Base-by-base conservation (phyloP, 768 basidiomycete genomes). In the Clathrus columnatus region DNA sequence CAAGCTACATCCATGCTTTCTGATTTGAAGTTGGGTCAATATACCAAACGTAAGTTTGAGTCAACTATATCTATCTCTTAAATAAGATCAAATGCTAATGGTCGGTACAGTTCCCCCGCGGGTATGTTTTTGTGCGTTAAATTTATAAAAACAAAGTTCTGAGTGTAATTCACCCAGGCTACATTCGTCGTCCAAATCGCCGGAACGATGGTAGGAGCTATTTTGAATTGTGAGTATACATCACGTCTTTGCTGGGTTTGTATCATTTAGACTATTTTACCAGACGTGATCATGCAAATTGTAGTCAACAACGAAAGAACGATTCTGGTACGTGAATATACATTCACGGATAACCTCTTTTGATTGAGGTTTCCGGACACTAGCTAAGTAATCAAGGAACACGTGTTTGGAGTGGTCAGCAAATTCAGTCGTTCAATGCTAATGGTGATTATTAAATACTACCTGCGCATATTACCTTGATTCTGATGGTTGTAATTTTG, bases 1-100 rank as follows among this genome's bases (percentile, higher is more conserved):
- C 46, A 47, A 47, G 46, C 46, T 23, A 28, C 46, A 47, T 23
- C 46, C 4, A 47, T 47, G 46, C 46, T 47, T 47, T 47, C 46
- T 18, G 46, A 47, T 47, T 16, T 47, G 46, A 47, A 47, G 46
- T 28, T 47, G 21, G 46, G 46, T 23, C 46, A 47, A 47, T 47
- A 47, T 18, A 47, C 46, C 16, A 47, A 47, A 47, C 46, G 46
- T 47, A 18, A 10, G 46, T 47, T 7, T 20, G 36, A 36, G 26
- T 47, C 2, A 11, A 14, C 11, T 47, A 8, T 47, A 47, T 28
- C 10, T 8, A 2, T 2, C 7, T 36, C 10, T 11, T 36, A 14
- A 16, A 4, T 36, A n/a, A n/a, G 36, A 36, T n/a, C n/a, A 36
- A 36, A 11, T 36, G 14, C n/a, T 2, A 11, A 3, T 36, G 2